These are phyloP conservation scores for Penicilliopsis zonata DNA, from an alignment of 495 filamentous ascomycete genomes.

Conservation along the genomic window DNA sequence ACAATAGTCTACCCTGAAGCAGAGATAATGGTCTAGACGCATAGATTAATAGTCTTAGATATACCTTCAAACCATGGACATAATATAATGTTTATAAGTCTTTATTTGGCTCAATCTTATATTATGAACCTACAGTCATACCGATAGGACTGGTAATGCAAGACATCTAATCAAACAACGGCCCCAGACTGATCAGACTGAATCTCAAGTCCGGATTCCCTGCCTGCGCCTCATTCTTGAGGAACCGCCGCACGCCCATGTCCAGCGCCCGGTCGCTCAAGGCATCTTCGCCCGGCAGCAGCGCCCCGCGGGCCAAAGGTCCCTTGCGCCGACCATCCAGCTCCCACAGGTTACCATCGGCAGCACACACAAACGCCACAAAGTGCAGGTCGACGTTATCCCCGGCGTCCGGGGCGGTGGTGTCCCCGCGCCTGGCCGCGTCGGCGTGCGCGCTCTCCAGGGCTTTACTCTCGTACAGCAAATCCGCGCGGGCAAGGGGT, in stretches of 20 bases:
- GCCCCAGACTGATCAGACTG: conserved; percentile 59
- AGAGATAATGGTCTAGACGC: too few species aligned
- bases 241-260: conserved; percentile 45
- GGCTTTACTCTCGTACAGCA: conserved; percentile 60
- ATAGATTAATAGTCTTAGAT: too few species aligned
- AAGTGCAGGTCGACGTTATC: conserved; percentile 70
- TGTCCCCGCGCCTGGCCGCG: conserved; percentile 62
- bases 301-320: conserved; percentile 44
- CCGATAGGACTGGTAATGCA: background rate
- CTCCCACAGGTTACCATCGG: conserved; percentile 68
- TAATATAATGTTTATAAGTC: too few species aligned
- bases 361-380: conserved; percentile 71
- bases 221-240: conserved; percentile 45
- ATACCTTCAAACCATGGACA: too few species aligned
- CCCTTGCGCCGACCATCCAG: conserved; percentile 70
- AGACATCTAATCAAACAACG: conserved; percentile 41
- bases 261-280: conserved; percentile 53
- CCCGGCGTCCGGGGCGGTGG: conserved; percentile 52
- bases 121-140: too few species aligned
- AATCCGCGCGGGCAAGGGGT: conserved; percentile 47
- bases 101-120: too few species aligned
- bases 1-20: too few species aligned
- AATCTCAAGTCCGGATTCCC: conserved; percentile 58
- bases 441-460: conserved; percentile 62
- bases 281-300: conserved; percentile 51